Percentiles rank a stretch among this genome's conserved stretches.
Evolutionary conservation across 768 basidiomycete species (phyloP).

Genomic region (Trametes cingulata): DNA sequence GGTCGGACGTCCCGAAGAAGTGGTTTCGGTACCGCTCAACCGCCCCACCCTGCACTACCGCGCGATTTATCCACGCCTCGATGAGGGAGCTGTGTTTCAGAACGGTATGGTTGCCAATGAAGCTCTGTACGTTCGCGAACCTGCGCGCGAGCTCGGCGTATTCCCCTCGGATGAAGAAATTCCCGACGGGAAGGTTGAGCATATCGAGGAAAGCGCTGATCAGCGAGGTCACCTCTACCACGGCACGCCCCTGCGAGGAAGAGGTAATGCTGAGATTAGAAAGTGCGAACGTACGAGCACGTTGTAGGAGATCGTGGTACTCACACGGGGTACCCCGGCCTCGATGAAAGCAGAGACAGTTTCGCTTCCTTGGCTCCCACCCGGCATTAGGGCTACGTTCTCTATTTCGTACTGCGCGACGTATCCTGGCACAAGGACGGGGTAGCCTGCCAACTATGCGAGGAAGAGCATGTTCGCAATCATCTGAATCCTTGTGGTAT

Average conservation of each 20-base stretch:
- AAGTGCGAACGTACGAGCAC: background rate
- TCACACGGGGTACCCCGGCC: background rate
- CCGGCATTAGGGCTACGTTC: constrained; percentile 8
- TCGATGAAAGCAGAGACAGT: constrained; percentile 13
- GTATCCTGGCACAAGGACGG: constrained; percentile 66
- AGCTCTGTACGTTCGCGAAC: background rate
- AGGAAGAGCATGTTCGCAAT: background rate
- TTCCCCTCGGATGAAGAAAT: background rate
- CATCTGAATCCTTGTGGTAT: background rate
- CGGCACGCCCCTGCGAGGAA: background rate
- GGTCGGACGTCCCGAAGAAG: constrained; percentile 3
- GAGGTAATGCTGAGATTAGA: too few relatives aligned
- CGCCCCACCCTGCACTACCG: background rate
- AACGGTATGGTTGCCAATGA: background rate
- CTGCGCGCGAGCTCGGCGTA: background rate
- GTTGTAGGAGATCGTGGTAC: background rate
- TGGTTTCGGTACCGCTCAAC: background rate
- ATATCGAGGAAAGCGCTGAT: background rate
- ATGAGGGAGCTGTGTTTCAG: background rate
- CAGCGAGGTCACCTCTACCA: background rate
- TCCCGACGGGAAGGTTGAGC: background rate
- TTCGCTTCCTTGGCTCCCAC: too few relatives aligned
- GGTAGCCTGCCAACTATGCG: constrained; percentile 56
- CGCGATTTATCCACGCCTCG: background rate
- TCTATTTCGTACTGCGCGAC: constrained; percentile 49